Conservation (phyloP, 2,329 filamentous ascomycete species). For the Hymenoscyphus repandus region DNA sequence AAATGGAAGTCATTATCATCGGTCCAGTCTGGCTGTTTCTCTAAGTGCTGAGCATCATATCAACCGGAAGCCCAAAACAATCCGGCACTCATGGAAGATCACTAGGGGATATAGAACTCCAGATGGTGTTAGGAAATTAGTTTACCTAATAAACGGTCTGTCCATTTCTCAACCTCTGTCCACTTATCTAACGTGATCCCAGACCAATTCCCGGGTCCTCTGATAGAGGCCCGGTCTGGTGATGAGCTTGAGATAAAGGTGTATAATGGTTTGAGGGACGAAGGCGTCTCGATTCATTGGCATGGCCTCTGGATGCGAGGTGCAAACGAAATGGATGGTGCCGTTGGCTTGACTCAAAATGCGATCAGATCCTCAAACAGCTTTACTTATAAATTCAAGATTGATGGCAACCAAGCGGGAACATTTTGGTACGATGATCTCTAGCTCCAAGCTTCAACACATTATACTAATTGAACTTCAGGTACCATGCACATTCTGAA, state of each 20-base stretch:
- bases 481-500: slow-evolving; percentile 42
- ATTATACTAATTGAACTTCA: slow-evolving; percentile 24
- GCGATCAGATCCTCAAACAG: slow-evolving; percentile 5
- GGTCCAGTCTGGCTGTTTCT: not conserved
- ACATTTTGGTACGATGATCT: slow-evolving; percentile 12
- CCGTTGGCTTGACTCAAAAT: slow-evolving; percentile 13
- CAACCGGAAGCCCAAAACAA: slow-evolving; percentile 31
- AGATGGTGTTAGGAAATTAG: slow-evolving; percentile 42
- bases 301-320: slow-evolving; percentile 34
- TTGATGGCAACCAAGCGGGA: slow-evolving; percentile 10
- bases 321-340: slow-evolving; percentile 17
- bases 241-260: slow-evolving; percentile 38
- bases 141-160: slow-evolving; percentile 45
- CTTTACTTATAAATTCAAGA: slow-evolving; percentile 16
- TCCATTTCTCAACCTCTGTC: not conserved
- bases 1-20: not conserved
- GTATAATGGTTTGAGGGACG: slow-evolving; percentile 33
- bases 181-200: not conserved
- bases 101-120: slow-evolving; percentile 34
- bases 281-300: slow-evolving; percentile 36
- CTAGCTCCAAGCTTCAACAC: too few relatives aligned
- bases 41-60: slow-evolving; percentile 39
- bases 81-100: slow-evolving; percentile 36
- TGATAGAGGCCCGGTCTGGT: slow-evolving; percentile 39
- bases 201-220: slow-evolving; percentile 33